A percentile compares a stretch with the other conserved stretches of the same genome.
These are phyloP conservation scores for Biscogniauxia mediterranea DNA, from an alignment of 2,329 filamentous ascomycete genomes.

Conservation along the genomic window DNA sequence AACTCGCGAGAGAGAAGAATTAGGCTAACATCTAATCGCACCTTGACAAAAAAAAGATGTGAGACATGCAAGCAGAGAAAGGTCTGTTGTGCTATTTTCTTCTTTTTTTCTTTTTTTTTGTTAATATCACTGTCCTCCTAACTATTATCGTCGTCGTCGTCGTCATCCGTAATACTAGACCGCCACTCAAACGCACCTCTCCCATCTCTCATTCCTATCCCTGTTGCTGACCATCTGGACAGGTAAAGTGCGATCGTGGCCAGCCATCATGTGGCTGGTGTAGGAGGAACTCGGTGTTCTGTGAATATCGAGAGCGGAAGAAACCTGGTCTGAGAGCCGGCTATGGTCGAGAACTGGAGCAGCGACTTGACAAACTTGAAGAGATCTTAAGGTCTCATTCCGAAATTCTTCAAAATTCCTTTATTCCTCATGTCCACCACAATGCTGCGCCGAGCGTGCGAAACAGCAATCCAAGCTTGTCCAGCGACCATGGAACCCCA, in stretches of 20 bases:
- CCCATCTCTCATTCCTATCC: background rate
- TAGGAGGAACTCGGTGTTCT: conserved; percentile 58
- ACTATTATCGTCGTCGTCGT: too few species aligned
- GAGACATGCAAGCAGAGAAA: conserved; percentile 81
- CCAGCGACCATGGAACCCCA: conserved; percentile 57
- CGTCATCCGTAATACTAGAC: background rate
- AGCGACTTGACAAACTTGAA: conserved; percentile 68
- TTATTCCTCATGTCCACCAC: conserved; percentile 39
- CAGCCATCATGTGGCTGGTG: conserved; percentile 72
- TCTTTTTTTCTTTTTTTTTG: too few species aligned
- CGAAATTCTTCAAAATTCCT: conserved; percentile 61
- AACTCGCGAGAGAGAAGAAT: conserved; percentile 15
- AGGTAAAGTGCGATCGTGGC: conserved; percentile 74
- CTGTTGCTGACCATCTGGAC: conserved; percentile 11
- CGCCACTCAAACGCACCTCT: background rate
- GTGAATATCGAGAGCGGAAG: conserved; percentile 69
- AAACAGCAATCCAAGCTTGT: conserved; percentile 49
- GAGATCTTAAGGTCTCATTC: conserved; percentile 64
- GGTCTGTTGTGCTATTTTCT: conserved; percentile 42
- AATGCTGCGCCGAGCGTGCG: conserved; percentile 42
- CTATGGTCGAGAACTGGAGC: conserved; percentile 71
- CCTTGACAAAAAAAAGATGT: conserved; percentile 47
- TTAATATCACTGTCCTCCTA: too few species aligned
- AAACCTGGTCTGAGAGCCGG: conserved; percentile 65
- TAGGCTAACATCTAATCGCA: background rate